Conservation (phyloP, 305 asterid species). For the Plantago lanceolata region DNA sequence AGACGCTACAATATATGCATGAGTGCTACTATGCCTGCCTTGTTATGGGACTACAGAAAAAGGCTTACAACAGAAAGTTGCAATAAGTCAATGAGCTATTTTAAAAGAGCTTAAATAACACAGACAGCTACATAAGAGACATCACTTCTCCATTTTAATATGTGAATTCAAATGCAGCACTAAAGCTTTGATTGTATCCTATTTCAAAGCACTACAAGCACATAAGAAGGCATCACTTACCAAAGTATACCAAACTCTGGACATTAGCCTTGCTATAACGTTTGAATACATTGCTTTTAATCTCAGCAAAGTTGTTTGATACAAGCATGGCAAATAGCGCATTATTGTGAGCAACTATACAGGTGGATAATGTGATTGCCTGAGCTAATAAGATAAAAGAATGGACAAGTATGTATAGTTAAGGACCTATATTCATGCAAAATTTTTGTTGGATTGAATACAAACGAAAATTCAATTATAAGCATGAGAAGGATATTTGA, state of each 20-base stretch:
- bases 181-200: not conserved
- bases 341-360: constrained; percentile 97
- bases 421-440: constrained; percentile 42
- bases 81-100: too few relatives aligned
- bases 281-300: constrained; percentile 90
- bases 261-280: constrained; percentile 92
- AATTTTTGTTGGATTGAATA: not conserved
- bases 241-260: constrained; percentile 79
- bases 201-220: not conserved
- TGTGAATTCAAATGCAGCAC: not conserved
- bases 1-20: not conserved
- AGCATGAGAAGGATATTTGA: constrained; percentile 77
- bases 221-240: constrained; percentile 45
- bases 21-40: not conserved
- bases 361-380: constrained; percentile 90
- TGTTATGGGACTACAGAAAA: not conserved
- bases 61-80: not conserved
- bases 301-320: constrained; percentile 97
- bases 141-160: not conserved
- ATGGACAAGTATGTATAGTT: constrained; percentile 74
- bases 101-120: not conserved
- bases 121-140: not conserved
- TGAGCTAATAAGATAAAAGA: constrained; percentile 94
- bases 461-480: constrained; percentile 1
- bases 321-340: constrained; percentile 91